Percentiles rank a stretch among this genome's conserved stretches.
phyloP scores from a whole-genome alignment of 495 filamentous ascomycete genomes.

The Penicillium waksmanii region DNA sequence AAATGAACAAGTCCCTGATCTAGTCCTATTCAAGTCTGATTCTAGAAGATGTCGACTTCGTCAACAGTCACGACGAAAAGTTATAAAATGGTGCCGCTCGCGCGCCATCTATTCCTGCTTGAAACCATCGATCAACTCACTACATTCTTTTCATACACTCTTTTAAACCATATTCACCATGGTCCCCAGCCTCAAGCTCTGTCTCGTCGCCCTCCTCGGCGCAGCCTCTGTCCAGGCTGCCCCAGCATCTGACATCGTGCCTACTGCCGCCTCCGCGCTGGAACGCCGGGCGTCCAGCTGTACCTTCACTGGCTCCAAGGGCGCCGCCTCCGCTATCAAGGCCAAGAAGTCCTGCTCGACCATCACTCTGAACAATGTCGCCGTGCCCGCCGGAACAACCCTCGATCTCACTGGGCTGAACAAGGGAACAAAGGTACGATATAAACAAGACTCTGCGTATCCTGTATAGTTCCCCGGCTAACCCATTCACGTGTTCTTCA shows the following conservation, averaged over 20 bases:
- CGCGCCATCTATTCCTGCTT: background rate
- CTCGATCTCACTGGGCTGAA: slow-evolving; percentile 53
- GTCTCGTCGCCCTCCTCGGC: background rate
- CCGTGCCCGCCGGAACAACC: slow-evolving; percentile 56
- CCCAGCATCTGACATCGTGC: background rate
- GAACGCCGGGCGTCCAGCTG: slow-evolving; percentile 12
- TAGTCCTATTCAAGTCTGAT: background rate
- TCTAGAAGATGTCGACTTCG: slow-evolving; percentile 1
- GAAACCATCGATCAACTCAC: background rate
- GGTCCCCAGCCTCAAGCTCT: slow-evolving; percentile 1
- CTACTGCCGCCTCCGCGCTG: background rate
- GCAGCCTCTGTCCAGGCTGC: background rate
- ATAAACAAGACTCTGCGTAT: background rate
- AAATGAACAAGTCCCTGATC: slow-evolving; percentile 1
- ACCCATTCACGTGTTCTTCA: background rate
- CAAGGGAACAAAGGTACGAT: slow-evolving; percentile 40
- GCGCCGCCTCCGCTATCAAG: slow-evolving; percentile 35
- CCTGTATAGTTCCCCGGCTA: background rate
- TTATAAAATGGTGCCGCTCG: background rate
- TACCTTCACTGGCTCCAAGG: slow-evolving; percentile 24
- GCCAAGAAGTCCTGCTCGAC: slow-evolving; percentile 50
- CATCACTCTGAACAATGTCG: slow-evolving; percentile 48
- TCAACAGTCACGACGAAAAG: background rate
- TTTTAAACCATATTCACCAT: background rate
- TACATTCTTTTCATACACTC: background rate